Percentiles rank a stretch among this genome's conserved stretches.
Conservation (phyloP, 1,284 basidiomycete species). For the Kwoniella shivajii region DNA sequence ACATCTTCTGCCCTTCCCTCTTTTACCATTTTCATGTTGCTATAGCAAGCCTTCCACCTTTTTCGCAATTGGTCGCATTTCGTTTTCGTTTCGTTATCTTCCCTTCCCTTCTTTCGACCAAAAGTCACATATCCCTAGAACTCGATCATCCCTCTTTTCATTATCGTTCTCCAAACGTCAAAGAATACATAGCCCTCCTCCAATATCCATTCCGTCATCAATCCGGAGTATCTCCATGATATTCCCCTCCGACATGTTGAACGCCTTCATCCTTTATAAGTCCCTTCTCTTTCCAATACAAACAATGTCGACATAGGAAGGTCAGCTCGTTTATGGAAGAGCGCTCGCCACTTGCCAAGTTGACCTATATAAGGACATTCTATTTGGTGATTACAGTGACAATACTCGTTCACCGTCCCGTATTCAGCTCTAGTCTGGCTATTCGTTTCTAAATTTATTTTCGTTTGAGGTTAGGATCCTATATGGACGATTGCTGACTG, state of each 20-base stretch:
- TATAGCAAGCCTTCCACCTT: slow-evolving; percentile 4
- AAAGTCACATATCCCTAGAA: background rate
- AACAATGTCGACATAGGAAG: too few species aligned
- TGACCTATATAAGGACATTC: background rate
- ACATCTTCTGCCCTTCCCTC: background rate
- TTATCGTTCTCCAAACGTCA: background rate
- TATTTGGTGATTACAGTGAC: too few species aligned
- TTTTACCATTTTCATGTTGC: background rate
- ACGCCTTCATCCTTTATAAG: background rate
- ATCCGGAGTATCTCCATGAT: background rate
- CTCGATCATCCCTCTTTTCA: background rate
- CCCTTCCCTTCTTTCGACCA: background rate
- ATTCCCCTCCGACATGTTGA: background rate
- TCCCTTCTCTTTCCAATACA: background rate
- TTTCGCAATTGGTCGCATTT: background rate
- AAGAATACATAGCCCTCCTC: background rate
- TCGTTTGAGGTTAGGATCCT: too few species aligned
- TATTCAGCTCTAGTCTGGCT: too few species aligned
- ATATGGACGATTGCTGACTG: too few species aligned
- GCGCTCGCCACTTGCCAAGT: background rate
- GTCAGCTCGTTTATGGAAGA: background rate
- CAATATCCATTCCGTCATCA: background rate
- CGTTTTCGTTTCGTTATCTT: background rate
- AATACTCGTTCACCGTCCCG: too few species aligned
- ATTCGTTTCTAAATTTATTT: too few species aligned